A percentile compares a stretch with the other conserved stretches of the same genome.
phyloP scores from a whole-genome alignment of 306 rosid genomes.

The Chamaecrista fasciculata region DNA sequence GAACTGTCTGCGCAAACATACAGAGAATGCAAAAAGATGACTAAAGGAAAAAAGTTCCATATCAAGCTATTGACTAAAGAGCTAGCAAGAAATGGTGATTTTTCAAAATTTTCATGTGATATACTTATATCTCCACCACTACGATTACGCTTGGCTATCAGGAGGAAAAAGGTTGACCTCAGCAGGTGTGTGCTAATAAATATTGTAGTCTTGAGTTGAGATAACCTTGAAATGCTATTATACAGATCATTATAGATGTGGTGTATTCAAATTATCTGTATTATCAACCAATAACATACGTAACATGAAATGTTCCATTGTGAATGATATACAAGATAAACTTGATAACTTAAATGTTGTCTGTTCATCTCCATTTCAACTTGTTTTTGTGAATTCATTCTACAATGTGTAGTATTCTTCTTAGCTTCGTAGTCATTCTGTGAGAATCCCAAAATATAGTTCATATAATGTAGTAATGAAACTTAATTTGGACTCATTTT shows the following conservation, averaged over 20 bases:
- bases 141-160: slow-evolving; percentile 60
- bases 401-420: neutral
- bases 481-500: neutral
- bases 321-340: neutral
- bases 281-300: slow-evolving; percentile 1
- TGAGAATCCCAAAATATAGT: neutral
- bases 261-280: neutral
- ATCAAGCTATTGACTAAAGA: slow-evolving; percentile 75
- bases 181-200: slow-evolving; percentile 57
- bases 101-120: slow-evolving; percentile 70
- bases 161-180: slow-evolving; percentile 66
- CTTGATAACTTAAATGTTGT: neutral
- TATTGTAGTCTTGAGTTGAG: slow-evolving; percentile 9
- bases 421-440: neutral
- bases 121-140: slow-evolving; percentile 87
- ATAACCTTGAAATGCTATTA: slow-evolving; percentile 12
- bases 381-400: neutral
- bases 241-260: neutral
- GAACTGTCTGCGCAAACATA: slow-evolving; percentile 83
- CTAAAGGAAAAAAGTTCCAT: slow-evolving; percentile 57
- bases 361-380: neutral
- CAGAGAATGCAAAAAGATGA: slow-evolving; percentile 87
- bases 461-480: neutral
- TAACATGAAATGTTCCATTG: neutral
- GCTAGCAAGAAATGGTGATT: slow-evolving; percentile 56